Evolutionary conservation across 2,329 filamentous ascomycete genomes (phyloP).

Genomic region (Furcasterigmium furcatum): DNA sequence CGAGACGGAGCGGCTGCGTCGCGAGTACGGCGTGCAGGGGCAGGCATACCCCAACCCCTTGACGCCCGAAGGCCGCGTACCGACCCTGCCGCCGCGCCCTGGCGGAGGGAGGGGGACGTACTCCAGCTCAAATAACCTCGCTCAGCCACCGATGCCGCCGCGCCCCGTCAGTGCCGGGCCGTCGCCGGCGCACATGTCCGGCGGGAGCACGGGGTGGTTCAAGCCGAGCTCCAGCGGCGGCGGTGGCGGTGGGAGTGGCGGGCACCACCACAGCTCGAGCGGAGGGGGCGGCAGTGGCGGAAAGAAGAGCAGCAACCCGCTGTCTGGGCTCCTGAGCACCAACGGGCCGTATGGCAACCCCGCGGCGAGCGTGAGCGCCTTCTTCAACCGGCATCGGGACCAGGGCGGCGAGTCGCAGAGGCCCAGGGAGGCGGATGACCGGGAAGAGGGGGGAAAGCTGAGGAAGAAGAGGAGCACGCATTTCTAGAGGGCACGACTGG

Average conservation of each 20-base stretch:
- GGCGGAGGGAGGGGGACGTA: slow-evolving; percentile 5
- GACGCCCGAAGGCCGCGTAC: background rate
- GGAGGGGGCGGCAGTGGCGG: slow-evolving; percentile 6
- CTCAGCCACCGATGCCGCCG: slow-evolving; percentile 23
- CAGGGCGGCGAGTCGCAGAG: slow-evolving; percentile 21
- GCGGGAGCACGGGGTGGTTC: slow-evolving; percentile 22
- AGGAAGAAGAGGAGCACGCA: slow-evolving; percentile 47
- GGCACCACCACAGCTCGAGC: slow-evolving; percentile 2
- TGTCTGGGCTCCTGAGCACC: slow-evolving; percentile 20
- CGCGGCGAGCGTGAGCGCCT: slow-evolving; percentile 42
- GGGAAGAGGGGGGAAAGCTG: slow-evolving; percentile 36
- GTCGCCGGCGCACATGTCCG: slow-evolving; percentile 7
- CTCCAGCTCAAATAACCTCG: background rate
- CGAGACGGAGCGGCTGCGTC: slow-evolving; percentile 79
- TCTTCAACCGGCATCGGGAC: slow-evolving; percentile 30
- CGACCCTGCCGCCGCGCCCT: background rate
- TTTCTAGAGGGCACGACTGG: slow-evolving; percentile 26
- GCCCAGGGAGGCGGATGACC: slow-evolving; percentile 12
- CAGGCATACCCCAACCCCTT: slow-evolving; percentile 29
- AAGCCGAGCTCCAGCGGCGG: slow-evolving; percentile 13
- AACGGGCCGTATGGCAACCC: slow-evolving; percentile 29
- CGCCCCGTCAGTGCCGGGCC: slow-evolving; percentile 48
- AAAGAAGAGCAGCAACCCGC: slow-evolving; percentile 17
- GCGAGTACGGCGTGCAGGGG: slow-evolving; percentile 60
- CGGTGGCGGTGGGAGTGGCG: slow-evolving; percentile 9